Evolutionary conservation across 2,329 filamentous ascomycete species (phyloP).

Genomic region (Aspergillus costaricaensis): DNA sequence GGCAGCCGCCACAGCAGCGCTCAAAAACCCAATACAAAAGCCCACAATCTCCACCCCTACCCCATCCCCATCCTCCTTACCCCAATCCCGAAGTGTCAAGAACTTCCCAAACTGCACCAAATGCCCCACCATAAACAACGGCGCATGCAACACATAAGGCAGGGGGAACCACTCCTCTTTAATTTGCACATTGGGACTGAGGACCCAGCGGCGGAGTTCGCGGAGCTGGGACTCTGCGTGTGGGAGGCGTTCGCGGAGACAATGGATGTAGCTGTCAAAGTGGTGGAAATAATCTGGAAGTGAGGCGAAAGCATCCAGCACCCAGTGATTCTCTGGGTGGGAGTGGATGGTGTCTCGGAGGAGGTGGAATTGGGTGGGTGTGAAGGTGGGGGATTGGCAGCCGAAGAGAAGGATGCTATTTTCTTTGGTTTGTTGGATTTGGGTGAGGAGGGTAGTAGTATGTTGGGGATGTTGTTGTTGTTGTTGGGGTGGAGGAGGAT

Average conservation of each 20-base stretch:
- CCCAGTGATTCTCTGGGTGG: conserved; percentile 16
- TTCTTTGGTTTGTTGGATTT: neutral
- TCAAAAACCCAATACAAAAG: conserved; percentile 24
- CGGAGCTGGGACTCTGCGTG: conserved; percentile 10
- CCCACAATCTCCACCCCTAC: conserved; percentile 16
- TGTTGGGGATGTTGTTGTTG: too few species aligned
- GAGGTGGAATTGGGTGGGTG: conserved; percentile 13
- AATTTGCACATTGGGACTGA: conserved; percentile 5
- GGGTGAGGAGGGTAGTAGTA: neutral
- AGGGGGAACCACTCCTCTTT: conserved; percentile 16
- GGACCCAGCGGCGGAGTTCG: conserved; percentile 16
- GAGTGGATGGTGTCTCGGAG: conserved; percentile 17
- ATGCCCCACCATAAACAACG: conserved; percentile 22
- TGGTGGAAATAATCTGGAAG: conserved; percentile 17
- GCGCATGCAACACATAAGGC: conserved; percentile 21
- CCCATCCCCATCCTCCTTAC: too few species aligned
- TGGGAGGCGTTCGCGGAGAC: neutral
- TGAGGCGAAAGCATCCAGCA: conserved; percentile 17
- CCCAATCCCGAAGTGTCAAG: too few species aligned
- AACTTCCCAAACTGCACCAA: conserved; percentile 19
- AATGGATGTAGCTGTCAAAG: conserved; percentile 8
- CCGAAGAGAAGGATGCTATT: conserved; percentile 19
- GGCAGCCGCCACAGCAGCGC: conserved; percentile 16
- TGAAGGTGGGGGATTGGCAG: conserved; percentile 22
- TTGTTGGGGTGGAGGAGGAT: neutral